Evolutionary conservation across 345 rosid genomes (phyloP).

Genomic region (Erysimum cheiranthoides): DNA sequence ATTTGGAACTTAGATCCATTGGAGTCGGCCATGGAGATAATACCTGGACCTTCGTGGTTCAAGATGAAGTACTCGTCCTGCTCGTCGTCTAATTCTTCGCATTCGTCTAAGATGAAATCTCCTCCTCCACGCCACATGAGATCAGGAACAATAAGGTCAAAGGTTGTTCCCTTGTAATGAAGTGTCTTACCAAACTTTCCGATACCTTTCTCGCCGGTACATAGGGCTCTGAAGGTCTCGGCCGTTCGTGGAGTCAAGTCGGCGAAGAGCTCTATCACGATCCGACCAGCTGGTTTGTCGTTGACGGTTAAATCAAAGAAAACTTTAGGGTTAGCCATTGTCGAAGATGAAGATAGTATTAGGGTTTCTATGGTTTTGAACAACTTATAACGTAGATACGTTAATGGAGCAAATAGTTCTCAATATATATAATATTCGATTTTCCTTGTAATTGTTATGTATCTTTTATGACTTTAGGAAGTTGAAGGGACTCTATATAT

Average conservation of each 20-base stretch:
- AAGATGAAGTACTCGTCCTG: constrained; percentile 63
- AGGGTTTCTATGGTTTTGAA: not conserved
- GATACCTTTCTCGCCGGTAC: constrained; percentile 42
- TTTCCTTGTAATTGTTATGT: not conserved
- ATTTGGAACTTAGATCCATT: constrained; percentile 59
- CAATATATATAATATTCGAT: not conserved
- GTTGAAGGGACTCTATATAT: not conserved
- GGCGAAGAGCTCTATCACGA: constrained; percentile 57
- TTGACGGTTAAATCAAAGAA: constrained; percentile 52
- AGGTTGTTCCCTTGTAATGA: constrained; percentile 61
- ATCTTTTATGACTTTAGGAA: not conserved
- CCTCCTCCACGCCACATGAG: constrained; percentile 69
- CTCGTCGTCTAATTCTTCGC: constrained; percentile 54
- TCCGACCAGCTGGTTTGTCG: constrained; percentile 46
- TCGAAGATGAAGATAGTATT: not conserved
- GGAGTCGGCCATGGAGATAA: constrained; percentile 58
- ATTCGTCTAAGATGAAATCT: constrained; percentile 54
- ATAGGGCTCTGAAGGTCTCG: constrained; percentile 58
- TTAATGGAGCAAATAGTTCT: not conserved
- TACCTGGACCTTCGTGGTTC: constrained; percentile 58
- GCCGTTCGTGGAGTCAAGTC: constrained; percentile 51
- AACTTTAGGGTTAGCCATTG: constrained; percentile 49
- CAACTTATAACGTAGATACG: not conserved
- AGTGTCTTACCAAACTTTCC: constrained; percentile 54
- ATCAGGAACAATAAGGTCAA: constrained; percentile 55